These are phyloP conservation scores for Pleurotus djamor DNA, from an alignment of 768 basidiomycete species.

Conservation along the genomic window DNA sequence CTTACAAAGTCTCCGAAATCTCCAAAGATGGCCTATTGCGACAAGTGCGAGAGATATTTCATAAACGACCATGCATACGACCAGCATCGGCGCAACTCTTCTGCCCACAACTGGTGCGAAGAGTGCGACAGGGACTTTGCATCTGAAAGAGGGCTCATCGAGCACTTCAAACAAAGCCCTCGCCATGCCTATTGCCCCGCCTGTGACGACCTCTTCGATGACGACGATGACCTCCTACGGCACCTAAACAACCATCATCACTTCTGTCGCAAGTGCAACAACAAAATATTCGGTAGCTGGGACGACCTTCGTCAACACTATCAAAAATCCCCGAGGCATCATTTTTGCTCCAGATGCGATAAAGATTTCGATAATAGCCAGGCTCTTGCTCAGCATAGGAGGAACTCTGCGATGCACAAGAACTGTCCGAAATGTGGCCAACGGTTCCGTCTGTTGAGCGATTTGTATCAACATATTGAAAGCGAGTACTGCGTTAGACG, in stretches of 20 bases:
- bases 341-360: slow-evolving; percentile 45
- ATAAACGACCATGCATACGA: slow-evolving; percentile 11
- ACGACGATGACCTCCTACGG: slow-evolving; percentile 23
- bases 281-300: slow-evolving; percentile 33
- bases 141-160: slow-evolving; percentile 32
- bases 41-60: slow-evolving; percentile 1
- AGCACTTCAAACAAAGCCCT: slow-evolving; percentile 50
- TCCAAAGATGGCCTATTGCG: background rate
- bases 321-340: slow-evolving; percentile 34
- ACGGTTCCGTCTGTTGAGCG: background rate
- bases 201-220: slow-evolving; percentile 43
- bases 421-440: background rate
- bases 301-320: slow-evolving; percentile 45
- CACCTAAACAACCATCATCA: slow-evolving; percentile 41
- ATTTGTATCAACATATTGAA: background rate
- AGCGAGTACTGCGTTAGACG: background rate
- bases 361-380: slow-evolving; percentile 31
- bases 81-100: slow-evolving; percentile 26
- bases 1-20: too few species aligned
- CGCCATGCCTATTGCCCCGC: slow-evolving; percentile 49
- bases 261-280: slow-evolving; percentile 40
- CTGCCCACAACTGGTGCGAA: slow-evolving; percentile 32
- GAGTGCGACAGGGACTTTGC: slow-evolving; percentile 36
- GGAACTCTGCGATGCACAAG: background rate
- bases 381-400: background rate